A percentile compares a stretch with the other conserved stretches of the same genome.
phyloP scores from a whole-genome alignment of 495 filamentous ascomycete genomes.

The Lepraria neglecta region DNA sequence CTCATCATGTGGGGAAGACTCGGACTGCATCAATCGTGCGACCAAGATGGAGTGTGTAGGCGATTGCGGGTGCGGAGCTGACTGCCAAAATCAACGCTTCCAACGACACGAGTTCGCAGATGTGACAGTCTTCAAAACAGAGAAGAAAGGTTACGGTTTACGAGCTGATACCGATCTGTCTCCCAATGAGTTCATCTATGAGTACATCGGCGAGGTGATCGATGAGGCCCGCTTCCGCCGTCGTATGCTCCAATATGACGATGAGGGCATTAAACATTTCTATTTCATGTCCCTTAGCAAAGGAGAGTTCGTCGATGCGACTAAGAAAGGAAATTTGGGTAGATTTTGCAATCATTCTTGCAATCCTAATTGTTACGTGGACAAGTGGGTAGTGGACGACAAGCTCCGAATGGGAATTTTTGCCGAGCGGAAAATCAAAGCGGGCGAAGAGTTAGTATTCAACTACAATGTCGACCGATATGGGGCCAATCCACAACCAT shows the following conservation, averaged over 20 bases:
- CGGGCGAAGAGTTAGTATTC: conserved; percentile 96
- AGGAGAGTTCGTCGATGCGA: conserved; percentile 95
- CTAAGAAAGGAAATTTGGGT: conserved; percentile 91
- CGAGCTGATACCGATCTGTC: conserved; percentile 71
- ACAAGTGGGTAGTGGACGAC: conserved; percentile 99
- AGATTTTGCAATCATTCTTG: conserved; percentile 99
- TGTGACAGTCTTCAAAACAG: conserved; percentile 92
- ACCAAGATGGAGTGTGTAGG: conserved; percentile 95
- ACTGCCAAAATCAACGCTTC: conserved; percentile 93
- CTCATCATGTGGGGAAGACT: conserved; percentile 88
- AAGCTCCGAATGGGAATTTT: conserved; percentile 99
- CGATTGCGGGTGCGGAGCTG: conserved; percentile 75
- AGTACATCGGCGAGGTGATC: conserved; percentile 98
- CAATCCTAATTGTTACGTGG: conserved; percentile 97
- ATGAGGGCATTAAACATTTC: conserved; percentile 96
- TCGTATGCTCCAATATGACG: conserved; percentile 85
- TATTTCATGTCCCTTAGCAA: conserved; percentile 99
- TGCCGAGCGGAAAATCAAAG: conserved; percentile 74
- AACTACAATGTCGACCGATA: conserved; percentile 99
- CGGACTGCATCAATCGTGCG: conserved; percentile 96
- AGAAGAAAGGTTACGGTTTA: conserved; percentile 93
- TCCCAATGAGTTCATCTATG: conserved; percentile 85
- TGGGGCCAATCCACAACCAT: conserved; percentile 90
- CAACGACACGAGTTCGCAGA: conserved; percentile 82
- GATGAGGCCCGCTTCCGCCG: conserved; percentile 80